Evolutionary conservation across 345 rosid species (phyloP), one percentile per base, ranked within the genome.

Genomic region (Populus euphratica): DNA sequence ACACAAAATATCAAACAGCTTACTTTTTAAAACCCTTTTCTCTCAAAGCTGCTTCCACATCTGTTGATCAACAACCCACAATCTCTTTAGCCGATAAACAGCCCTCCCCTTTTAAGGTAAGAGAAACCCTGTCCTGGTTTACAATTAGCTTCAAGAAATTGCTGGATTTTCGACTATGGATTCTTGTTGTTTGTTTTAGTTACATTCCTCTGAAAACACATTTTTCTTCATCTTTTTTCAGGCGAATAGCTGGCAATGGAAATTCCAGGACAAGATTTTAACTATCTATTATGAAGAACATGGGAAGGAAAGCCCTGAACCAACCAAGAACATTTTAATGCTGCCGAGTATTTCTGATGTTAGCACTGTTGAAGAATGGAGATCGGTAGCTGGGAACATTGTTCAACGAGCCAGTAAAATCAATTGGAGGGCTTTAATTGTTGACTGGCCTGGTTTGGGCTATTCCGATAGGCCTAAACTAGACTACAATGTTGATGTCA

Each of bases 381-480:
- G 97, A 88, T 84, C 85, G 44, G 99, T 91, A 36, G 99, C 99
- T 68, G 79, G 73, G 76, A 86, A 89, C 86, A 90, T 95, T 61
- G 93, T 91, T 70, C 85, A 86, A 75, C 88, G 87, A 70, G 86
- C 21, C 52, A 85, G 89, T 35, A 78, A 80, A 68, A 68, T 83
- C 75, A 90, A 89, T 70, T 93, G 91, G 95, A 90, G 90, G 38
- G 92, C 97, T 29, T 90, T 90, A 17, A 88, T 94, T 81, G 90
- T 93, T 71, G 98, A 94, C 80, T 94, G 98, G 98, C 98, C 97
- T 27, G 98, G 97, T 76, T 87, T 94, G 86, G 98, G 97, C 71
- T 92, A 82, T 81, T 92, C 98, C 44, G 93, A 87, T 73, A 83
- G 89, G 78, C 91, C 89, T 8, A 94, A 91, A 85, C 88, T 93